phyloP scores from a whole-genome alignment of 768 basidiomycete species.

The Daedalea quercina region DNA sequence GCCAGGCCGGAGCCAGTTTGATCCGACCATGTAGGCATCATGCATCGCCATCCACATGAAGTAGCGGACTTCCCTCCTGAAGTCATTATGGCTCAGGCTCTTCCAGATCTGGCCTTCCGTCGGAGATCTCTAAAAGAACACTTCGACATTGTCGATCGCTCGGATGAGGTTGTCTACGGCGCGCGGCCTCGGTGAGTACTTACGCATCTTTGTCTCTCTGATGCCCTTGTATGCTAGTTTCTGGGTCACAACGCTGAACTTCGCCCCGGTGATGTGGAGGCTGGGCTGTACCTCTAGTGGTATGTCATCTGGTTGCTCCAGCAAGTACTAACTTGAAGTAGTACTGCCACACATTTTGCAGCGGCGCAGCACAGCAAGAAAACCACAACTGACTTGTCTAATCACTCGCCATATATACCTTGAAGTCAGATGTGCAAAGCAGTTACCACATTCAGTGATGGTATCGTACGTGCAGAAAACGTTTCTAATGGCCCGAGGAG shows the following conservation, averaged over 20 bases:
- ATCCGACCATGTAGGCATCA: conserved; percentile 15
- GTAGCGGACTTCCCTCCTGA: conserved; percentile 6
- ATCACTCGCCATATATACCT: too few relatives aligned
- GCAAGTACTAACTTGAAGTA: too few relatives aligned
- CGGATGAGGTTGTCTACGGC: background rate
- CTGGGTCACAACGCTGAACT: background rate
- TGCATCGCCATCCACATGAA: conserved; percentile 17
- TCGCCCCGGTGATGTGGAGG: background rate
- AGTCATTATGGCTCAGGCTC: conserved; percentile 6
- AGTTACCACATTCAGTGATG: too few relatives aligned
- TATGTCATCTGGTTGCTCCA: too few relatives aligned
- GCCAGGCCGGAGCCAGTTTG: conserved; percentile 10
- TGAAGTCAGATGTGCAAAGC: too few relatives aligned
- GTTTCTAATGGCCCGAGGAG: too few relatives aligned
- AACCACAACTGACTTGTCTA: too few relatives aligned
- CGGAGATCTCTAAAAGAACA: background rate
- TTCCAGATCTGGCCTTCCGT: conserved; percentile 2
- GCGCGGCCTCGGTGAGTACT: background rate
- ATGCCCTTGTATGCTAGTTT: background rate
- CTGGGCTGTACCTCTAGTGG: too few relatives aligned
- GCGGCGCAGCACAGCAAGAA: too few relatives aligned
- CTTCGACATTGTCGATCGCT: background rate
- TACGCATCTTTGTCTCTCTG: background rate
- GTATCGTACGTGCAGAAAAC: too few relatives aligned
- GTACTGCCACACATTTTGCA: too few relatives aligned